These are phyloP conservation scores for Paramecium tetraurelia DNA, from an alignment of 73 alveolate genomes.

Conservation along the genomic window DNA sequence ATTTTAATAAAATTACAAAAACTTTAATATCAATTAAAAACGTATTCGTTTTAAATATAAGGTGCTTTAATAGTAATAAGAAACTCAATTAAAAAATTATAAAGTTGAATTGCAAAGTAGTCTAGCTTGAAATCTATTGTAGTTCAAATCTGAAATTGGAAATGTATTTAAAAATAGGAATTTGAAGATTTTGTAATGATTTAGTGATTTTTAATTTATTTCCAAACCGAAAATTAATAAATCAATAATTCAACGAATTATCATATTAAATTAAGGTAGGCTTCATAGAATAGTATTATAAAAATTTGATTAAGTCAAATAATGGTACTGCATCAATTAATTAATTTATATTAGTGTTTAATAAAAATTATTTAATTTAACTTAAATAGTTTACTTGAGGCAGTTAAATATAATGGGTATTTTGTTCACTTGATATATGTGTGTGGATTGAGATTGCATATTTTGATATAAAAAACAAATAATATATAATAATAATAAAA, in stretches of 20 bases:
- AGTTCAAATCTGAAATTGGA: background rate
- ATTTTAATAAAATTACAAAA: no score
- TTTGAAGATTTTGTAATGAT: background rate
- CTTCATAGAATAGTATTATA: background rate
- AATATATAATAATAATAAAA: background rate
- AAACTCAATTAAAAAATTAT: background rate
- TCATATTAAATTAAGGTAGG: background rate
- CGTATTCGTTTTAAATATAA: background rate
- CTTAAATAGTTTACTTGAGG: background rate
- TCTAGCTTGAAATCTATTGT: background rate
- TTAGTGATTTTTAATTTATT: no score
- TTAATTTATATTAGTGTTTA: background rate
- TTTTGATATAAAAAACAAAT: background rate
- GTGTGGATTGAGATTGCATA: background rate
- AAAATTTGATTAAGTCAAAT: background rate
- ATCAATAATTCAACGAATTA: no score
- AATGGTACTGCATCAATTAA: background rate
- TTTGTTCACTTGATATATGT: background rate
- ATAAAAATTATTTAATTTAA: background rate
- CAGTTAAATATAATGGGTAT: background rate
- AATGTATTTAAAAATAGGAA: background rate
- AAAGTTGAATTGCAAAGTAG: background rate
- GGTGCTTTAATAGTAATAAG: background rate
- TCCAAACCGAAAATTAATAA: no score
- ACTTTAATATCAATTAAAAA: background rate